Evolutionary conservation across 495 filamentous ascomycete genomes (phyloP).

Genomic region (Penicillium paradoxum): DNA sequence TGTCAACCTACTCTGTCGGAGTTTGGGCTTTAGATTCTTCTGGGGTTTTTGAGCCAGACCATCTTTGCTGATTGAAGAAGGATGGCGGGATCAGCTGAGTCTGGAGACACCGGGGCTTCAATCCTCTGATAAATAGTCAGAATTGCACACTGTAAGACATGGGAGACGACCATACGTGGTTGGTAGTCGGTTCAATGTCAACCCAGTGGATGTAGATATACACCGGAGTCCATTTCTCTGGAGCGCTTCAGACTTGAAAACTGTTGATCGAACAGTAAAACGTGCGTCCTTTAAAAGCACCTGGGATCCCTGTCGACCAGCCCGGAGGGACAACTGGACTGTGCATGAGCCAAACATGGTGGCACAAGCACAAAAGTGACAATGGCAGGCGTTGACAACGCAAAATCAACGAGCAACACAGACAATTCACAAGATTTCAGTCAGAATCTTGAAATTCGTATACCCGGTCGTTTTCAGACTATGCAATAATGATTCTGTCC

Average conservation of each 20-base stretch:
- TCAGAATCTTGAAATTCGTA: not conserved
- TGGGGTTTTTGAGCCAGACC: slow-evolving; percentile 23
- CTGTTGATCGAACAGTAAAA: not conserved
- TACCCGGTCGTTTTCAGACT: not conserved
- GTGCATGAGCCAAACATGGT: slow-evolving; percentile 17
- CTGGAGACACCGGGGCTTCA: not conserved
- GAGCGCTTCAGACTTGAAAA: not conserved
- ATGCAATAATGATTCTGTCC: not conserved
- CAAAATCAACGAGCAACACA: not conserved
- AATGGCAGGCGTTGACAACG: not conserved
- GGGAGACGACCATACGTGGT: slow-evolving; percentile 8
- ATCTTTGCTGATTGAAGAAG: slow-evolving; percentile 17
- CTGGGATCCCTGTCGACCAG: slow-evolving; percentile 3
- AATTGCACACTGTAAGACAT: not conserved
- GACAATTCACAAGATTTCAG: not conserved
- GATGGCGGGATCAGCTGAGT: not conserved
- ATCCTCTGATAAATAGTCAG: slow-evolving; percentile 8
- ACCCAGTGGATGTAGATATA: slow-evolving; percentile 10
- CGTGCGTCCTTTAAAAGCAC: not conserved
- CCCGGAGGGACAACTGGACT: slow-evolving; percentile 9
- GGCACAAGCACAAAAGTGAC: slow-evolving; percentile 5
- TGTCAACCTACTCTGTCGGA: slow-evolving; percentile 18
- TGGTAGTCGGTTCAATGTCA: slow-evolving; percentile 1
- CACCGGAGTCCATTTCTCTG: slow-evolving; percentile 3
- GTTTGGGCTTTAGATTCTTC: slow-evolving; percentile 2